Conservation (phyloP, 2,329 filamentous ascomycete genomes). For the Phialophora chinensis region DNA sequence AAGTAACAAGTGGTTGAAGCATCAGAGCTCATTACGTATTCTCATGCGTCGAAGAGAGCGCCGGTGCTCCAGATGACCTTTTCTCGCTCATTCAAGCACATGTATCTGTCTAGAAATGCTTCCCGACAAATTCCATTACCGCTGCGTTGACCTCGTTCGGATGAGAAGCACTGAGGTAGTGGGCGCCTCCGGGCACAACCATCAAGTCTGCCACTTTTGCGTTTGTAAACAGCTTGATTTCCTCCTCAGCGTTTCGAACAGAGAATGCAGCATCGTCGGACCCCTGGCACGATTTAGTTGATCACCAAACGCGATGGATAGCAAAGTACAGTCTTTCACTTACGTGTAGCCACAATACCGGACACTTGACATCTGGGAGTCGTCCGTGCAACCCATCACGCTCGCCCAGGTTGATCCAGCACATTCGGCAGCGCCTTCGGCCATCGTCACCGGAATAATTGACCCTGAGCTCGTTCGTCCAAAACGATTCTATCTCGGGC, state of each 20-base stretch:
- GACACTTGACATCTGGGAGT: constrained; percentile 56
- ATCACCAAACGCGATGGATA: neutral
- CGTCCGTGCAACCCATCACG: constrained; percentile 56
- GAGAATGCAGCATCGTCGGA: constrained; percentile 51
- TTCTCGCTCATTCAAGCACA: neutral
- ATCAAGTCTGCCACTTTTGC: constrained; percentile 52
- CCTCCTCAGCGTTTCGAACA: constrained; percentile 51
- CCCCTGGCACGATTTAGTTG: constrained; percentile 42
- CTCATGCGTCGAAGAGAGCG: too few relatives aligned
- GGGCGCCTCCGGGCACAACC: constrained; percentile 54
- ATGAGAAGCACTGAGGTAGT: constrained; percentile 57
- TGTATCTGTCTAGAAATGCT: neutral
- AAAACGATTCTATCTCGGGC: constrained; percentile 50
- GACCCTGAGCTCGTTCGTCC: constrained; percentile 51
- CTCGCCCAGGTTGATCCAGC: constrained; percentile 55
- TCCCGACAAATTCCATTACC: neutral
- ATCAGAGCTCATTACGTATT: too few relatives aligned
- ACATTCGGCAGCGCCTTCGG: constrained; percentile 54
- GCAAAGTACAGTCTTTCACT: constrained; percentile 25
- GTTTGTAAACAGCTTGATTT: constrained; percentile 56
- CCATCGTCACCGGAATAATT: constrained; percentile 60
- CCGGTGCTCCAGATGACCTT: neutral
- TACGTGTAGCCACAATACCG: constrained; percentile 58
- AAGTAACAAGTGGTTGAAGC: too few relatives aligned
- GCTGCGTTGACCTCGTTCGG: constrained; percentile 48